Conservation (phyloP, 768 basidiomycete genomes). For the Serendipita indica region DNA sequence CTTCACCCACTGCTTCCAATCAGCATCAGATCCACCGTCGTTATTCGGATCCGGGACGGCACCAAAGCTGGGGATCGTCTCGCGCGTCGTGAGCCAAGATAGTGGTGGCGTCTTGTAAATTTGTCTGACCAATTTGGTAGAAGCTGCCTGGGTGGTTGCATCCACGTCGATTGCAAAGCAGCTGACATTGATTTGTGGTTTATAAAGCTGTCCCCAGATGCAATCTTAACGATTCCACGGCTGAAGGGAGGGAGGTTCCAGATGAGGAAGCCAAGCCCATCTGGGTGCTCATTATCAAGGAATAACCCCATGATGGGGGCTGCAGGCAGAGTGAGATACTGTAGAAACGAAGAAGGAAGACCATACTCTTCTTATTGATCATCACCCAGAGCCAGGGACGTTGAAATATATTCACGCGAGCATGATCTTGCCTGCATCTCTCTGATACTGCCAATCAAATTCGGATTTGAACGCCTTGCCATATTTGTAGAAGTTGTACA, state of each 20-base stretch:
- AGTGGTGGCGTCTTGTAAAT: conserved; percentile 30
- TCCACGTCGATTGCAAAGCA: conserved; percentile 38
- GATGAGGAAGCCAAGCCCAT: conserved; percentile 30
- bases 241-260: conserved; percentile 45
- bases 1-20: conserved; percentile 33
- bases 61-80: conserved; percentile 28
- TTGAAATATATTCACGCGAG: conserved; percentile 14
- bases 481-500: conserved; percentile 35
- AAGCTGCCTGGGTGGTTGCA: conserved; percentile 35
- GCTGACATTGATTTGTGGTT: conserved; percentile 34
- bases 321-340: conserved; percentile 16
- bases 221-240: conserved; percentile 36
- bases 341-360: too few relatives aligned
- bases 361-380: conserved; percentile 10
- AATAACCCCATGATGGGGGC: conserved; percentile 36
- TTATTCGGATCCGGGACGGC: conserved; percentile 31
- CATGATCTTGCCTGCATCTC: conserved; percentile 29
- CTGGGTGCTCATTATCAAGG: conserved; percentile 21
- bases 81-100: conserved; percentile 31
- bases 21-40: conserved; percentile 30
- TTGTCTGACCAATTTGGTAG: conserved; percentile 30
- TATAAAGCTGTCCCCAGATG: conserved; percentile 32
- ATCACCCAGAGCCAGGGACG: background rate
- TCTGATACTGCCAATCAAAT: conserved; percentile 34
- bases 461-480: conserved; percentile 28